phyloP scores from a whole-genome alignment of 176 grass and related monocot species.

The Zoysia pacifica region DNA sequence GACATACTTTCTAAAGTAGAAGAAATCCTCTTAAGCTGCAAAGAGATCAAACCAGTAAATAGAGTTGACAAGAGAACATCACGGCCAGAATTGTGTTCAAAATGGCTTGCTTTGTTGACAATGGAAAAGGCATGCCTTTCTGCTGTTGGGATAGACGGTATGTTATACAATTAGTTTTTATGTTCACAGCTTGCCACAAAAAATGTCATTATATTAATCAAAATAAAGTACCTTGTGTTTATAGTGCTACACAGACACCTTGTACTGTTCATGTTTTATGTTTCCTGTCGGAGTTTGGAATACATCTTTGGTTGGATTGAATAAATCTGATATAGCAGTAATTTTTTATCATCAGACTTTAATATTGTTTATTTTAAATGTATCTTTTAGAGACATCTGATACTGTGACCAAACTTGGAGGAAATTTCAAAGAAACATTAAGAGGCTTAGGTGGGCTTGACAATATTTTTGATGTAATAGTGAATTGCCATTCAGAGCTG shows the following conservation, averaged over 20 bases:
- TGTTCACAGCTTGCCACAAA: conserved; percentile 7
- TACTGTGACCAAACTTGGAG: conserved; percentile 61
- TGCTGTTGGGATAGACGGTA: conserved; percentile 88
- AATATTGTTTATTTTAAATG: conserved; percentile 7
- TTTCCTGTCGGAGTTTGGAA: not conserved
- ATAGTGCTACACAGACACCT: not conserved
- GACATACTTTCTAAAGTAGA: conserved; percentile 85
- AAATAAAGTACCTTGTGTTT: conserved; percentile 15
- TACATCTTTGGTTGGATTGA: conserved; percentile 1
- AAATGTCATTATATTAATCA: not conserved
- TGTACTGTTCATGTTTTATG: conserved; percentile 3
- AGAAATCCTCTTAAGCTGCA: conserved; percentile 88
- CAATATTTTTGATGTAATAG: conserved; percentile 85
- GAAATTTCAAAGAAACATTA: conserved; percentile 94
- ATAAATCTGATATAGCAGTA: conserved; percentile 5
- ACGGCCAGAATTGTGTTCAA: conserved; percentile 84
- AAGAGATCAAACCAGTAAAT: conserved; percentile 77
- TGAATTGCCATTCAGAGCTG: conserved; percentile 73
- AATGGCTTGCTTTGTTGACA: conserved; percentile 98
- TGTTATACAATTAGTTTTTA: conserved; percentile 33
- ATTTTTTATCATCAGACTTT: conserved; percentile 11
- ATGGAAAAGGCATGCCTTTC: conserved; percentile 99
- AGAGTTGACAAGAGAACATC: conserved; percentile 52
- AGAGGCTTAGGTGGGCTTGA: conserved; percentile 83
- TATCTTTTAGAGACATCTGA: conserved; percentile 77